Evolutionary conservation across 2,329 filamentous ascomycete genomes (phyloP).

Genomic region (Exophiala sp.): DNA sequence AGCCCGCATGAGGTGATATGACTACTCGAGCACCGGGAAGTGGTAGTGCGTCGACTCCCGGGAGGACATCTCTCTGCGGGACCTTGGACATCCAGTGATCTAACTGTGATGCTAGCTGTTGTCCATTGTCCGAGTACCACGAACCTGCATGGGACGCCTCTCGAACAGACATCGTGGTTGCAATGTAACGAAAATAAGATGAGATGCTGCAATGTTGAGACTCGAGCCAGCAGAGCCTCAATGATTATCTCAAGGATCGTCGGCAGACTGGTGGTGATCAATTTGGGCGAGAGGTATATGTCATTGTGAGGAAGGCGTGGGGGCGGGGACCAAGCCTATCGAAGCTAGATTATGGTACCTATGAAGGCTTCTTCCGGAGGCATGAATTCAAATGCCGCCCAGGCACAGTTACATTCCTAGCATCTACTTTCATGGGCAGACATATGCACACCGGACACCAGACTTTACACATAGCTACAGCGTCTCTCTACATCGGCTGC

Average conservation of each 20-base stretch:
- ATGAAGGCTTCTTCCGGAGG: too few relatives aligned
- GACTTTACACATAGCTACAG: too few relatives aligned
- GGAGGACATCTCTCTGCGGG: slow-evolving; percentile 54
- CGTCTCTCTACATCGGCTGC: too few relatives aligned
- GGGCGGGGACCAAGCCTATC: too few relatives aligned
- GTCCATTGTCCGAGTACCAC: slow-evolving; percentile 71
- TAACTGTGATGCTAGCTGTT: slow-evolving; percentile 64
- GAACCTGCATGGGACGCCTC: slow-evolving; percentile 74
- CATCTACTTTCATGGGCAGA: too few relatives aligned
- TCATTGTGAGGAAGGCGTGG: too few relatives aligned
- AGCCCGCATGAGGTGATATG: slow-evolving; percentile 94
- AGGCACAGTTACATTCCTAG: too few relatives aligned
- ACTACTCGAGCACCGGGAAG: slow-evolving; percentile 73
- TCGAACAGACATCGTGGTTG: slow-evolving; percentile 40
- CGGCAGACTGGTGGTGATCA: not conserved
- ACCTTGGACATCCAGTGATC: slow-evolving; percentile 71
- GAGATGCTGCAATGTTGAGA: not conserved
- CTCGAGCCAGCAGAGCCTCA: not conserved
- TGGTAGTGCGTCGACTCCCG: slow-evolving; percentile 63
- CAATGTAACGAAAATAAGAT: not conserved
- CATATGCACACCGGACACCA: too few relatives aligned
- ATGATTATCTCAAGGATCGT: not conserved
- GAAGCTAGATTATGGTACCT: too few relatives aligned
- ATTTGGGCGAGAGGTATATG: too few relatives aligned
- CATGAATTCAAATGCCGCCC: too few relatives aligned